Percentiles rank a stretch among this genome's conserved stretches.
These are phyloP conservation scores for Trichoderma sp. DNA, from an alignment of 2,329 filamentous ascomycete species.

Conservation along the genomic window DNA sequence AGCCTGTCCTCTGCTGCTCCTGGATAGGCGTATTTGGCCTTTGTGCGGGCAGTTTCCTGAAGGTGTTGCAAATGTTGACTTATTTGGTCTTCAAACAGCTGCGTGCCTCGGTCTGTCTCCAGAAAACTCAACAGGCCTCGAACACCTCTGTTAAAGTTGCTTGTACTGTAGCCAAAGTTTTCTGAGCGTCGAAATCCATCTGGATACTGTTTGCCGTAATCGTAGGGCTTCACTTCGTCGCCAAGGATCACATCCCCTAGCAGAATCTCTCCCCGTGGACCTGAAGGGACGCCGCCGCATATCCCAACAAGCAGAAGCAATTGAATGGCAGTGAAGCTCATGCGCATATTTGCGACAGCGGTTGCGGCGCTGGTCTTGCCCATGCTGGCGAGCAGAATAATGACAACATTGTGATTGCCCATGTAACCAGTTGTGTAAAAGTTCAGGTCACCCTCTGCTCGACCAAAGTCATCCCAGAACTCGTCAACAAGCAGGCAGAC, in stretches of 20 bases:
- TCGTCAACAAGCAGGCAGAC: conserved; percentile 16
- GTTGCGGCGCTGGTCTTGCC: conserved; percentile 30
- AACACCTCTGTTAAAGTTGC: conserved; percentile 28
- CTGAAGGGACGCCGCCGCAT: conserved; percentile 35
- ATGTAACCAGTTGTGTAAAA: conserved; percentile 25
- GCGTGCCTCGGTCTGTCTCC: conserved; percentile 19
- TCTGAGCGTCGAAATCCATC: conserved; percentile 27
- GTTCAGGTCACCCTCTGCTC: conserved; percentile 19
- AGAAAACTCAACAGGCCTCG: conserved; percentile 27
- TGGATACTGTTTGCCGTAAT: conserved; percentile 28
- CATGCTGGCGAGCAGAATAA: conserved; percentile 26
- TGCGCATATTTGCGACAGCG: conserved; percentile 27
- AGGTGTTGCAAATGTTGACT: conserved; percentile 16
- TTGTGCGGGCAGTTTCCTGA: conserved; percentile 11
- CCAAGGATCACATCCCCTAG: conserved; percentile 34
- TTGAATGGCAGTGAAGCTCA: conserved; percentile 33
- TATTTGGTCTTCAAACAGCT: conserved; percentile 7
- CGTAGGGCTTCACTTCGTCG: conserved; percentile 29
- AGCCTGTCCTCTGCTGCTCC: conserved; percentile 29
- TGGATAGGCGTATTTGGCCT: conserved; percentile 27
- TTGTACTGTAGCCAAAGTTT: conserved; percentile 25
- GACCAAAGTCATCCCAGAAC: conserved; percentile 16
- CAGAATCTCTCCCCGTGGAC: conserved; percentile 23
- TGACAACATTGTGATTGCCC: conserved; percentile 27
- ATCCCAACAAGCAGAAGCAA: conserved; percentile 38